phyloP scores from a whole-genome alignment of 164 flowering plant genomes.

The Stephania yunnanensis region DNA sequence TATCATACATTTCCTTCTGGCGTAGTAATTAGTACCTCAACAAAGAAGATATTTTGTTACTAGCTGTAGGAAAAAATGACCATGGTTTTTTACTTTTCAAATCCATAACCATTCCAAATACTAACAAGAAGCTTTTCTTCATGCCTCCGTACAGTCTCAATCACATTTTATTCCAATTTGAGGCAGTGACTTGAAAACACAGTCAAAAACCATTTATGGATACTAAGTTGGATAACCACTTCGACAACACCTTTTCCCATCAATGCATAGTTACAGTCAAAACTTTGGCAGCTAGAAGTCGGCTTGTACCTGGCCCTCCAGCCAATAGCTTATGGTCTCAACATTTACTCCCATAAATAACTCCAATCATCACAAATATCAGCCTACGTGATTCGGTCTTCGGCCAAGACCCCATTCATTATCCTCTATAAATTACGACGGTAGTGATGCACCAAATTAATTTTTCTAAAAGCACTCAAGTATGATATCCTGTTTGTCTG shows the following conservation, averaged over 20 bases:
- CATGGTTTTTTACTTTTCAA: not conserved
- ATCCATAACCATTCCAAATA: not conserved
- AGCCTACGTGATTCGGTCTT: not conserved
- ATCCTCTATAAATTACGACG: not conserved
- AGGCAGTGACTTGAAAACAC: not conserved
- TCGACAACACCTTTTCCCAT: not conserved
- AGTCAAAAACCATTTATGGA: not conserved
- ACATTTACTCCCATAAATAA: not conserved
- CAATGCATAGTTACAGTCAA: not conserved
- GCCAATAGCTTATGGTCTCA: not conserved
- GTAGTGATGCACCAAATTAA: not conserved
- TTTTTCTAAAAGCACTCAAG: not conserved
- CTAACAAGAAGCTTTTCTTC: not conserved
- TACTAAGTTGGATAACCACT: not conserved
- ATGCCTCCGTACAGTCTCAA: not conserved
- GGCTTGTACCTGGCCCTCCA: not conserved
- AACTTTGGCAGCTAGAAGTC: not conserved
- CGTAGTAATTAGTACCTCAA: not conserved
- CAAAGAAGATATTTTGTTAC: not conserved
- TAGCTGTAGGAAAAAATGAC: not conserved
- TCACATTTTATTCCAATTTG: not conserved
- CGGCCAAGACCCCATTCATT: not conserved
- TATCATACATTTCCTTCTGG: not conserved
- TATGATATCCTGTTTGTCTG: not conserved
- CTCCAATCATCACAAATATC: not conserved